phyloP scores from a whole-genome alignment of 2,329 filamentous ascomycete species.

The Tolypocladium inflatum region DNA sequence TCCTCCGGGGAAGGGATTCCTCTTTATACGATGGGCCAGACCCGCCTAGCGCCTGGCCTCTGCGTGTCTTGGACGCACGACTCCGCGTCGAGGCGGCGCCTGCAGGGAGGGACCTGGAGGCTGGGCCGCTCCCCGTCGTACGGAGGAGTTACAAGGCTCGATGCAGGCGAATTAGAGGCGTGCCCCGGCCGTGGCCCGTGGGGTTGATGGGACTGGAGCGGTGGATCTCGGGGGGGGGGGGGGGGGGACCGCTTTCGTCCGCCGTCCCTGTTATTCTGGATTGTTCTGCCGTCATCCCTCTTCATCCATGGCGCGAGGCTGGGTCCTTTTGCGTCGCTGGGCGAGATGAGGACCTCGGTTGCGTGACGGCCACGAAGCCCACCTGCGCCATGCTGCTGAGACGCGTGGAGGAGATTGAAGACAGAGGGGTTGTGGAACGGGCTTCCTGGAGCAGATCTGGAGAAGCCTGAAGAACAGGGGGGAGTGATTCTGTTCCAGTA shows the following conservation, averaged over 20 bases:
- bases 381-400: background rate
- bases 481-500: no score
- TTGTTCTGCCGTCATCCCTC: background rate
- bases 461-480: background rate
- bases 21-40: background rate
- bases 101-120: background rate
- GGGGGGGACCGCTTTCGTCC: background rate
- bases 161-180: background rate
- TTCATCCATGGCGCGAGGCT: background rate
- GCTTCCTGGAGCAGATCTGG: background rate
- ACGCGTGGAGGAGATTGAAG: background rate
- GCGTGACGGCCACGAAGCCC: background rate
- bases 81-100: background rate
- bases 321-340: background rate
- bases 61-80: background rate
- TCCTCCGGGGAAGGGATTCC: background rate
- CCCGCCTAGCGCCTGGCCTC: background rate
- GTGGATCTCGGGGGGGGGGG: background rate
- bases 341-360: background rate
- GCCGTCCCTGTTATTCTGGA: background rate
- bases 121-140: no score
- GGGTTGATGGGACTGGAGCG: background rate
- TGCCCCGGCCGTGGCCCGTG: background rate
- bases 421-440: background rate
- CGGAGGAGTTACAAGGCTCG: no score